Evolutionary conservation across 441 rosid genomes (phyloP).

Genomic region (Jatropha multifida): DNA sequence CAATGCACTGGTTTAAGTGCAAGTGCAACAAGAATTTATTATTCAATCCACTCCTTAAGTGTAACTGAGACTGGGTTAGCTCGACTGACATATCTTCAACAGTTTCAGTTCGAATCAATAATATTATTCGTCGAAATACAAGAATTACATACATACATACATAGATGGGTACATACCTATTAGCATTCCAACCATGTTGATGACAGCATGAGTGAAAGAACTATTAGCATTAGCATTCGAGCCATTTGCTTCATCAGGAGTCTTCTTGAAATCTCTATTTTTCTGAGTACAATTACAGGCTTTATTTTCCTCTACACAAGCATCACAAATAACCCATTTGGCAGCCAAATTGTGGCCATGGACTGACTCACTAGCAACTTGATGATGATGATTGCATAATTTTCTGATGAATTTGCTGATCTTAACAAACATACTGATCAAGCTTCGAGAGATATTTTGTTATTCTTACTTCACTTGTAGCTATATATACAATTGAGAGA

Average conservation of each 20-base stretch:
- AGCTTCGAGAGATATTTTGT: background rate
- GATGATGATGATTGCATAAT: slow-evolving; percentile 13
- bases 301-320: slow-evolving; percentile 40
- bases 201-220: slow-evolving; percentile 64
- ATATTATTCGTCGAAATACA: too few species aligned
- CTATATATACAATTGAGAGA: background rate
- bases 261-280: background rate
- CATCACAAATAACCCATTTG: slow-evolving; percentile 27
- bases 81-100: too few species aligned
- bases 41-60: too few species aligned
- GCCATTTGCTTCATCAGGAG: background rate
- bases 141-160: too few species aligned
- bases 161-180: slow-evolving; percentile 39
- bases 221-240: slow-evolving; percentile 28
- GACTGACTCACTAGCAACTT: slow-evolving; percentile 32
- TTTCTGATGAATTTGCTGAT: slow-evolving; percentile 2
- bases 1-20: too few species aligned
- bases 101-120: too few species aligned
- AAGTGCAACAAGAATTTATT: too few species aligned
- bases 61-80: too few species aligned
- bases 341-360: slow-evolving; percentile 28
- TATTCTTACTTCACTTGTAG: background rate
- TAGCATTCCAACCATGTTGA: slow-evolving; percentile 87
- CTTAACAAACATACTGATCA: slow-evolving; percentile 14
- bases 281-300: slow-evolving; percentile 22